phyloP scores from a whole-genome alignment of 352 stramenopile genomes.

The Pythium guiyangense region DNA sequence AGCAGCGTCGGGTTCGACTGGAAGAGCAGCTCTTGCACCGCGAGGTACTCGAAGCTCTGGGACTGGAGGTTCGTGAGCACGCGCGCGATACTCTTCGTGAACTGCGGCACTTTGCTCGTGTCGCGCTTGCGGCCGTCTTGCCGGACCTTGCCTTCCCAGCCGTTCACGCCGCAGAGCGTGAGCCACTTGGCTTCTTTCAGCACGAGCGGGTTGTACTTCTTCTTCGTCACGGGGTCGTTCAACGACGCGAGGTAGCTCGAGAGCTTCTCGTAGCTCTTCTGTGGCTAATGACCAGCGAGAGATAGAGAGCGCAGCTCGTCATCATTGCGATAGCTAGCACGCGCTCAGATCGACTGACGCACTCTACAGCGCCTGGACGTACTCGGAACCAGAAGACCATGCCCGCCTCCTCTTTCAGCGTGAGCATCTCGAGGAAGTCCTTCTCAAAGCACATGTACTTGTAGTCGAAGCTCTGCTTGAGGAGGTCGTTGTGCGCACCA shows the following conservation, averaged over 20 bases:
- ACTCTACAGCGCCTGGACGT: conserved; percentile 6
- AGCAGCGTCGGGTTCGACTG: conserved; percentile 67
- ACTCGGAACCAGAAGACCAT: conserved; percentile 78
- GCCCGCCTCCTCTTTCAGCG: conserved; percentile 63
- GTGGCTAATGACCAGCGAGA: conserved; percentile 16
- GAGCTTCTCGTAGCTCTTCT: conserved; percentile 63
- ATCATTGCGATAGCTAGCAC: background rate
- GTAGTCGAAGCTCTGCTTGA: conserved; percentile 68
- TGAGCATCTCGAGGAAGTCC: conserved; percentile 73
- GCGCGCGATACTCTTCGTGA: conserved; percentile 47
- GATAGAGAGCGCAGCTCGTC: background rate
- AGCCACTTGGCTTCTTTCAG: conserved; percentile 64
- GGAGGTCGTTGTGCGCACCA: conserved; percentile 58
- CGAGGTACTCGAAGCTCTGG: conserved; percentile 64
- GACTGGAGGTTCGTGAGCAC: conserved; percentile 57
- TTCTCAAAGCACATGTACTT: conserved; percentile 72
- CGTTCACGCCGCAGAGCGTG: conserved; percentile 56
- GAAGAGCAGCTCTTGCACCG: conserved; percentile 60
- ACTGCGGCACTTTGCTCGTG: conserved; percentile 37
- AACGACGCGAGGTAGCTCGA: conserved; percentile 46
- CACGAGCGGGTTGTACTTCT: conserved; percentile 44
- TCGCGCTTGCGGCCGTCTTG: conserved; percentile 48
- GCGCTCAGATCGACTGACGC: background rate
- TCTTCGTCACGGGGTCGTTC: conserved; percentile 42
- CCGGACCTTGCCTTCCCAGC: conserved; percentile 61